phyloP scores from a whole-genome alignment of 2,329 filamentous ascomycete species.

The Capronia americana region DNA sequence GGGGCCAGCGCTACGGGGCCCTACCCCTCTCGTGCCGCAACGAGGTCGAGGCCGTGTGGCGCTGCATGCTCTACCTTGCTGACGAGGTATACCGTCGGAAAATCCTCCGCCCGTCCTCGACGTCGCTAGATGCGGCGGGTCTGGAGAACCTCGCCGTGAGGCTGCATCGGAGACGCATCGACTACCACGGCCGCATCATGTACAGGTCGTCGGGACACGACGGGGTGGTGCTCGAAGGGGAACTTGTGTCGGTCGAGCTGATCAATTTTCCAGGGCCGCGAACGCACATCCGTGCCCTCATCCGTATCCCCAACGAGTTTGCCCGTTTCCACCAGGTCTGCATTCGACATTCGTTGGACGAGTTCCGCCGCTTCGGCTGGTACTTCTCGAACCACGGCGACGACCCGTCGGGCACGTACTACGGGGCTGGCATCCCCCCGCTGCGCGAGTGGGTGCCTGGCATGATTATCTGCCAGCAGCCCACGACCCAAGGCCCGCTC shows the following conservation, averaged over 20 bases:
- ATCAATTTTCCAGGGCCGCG: too few species aligned
- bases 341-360: neutral
- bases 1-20: neutral
- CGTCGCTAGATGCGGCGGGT: neutral
- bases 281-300: neutral
- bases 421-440: neutral
- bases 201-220: neutral
- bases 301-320: neutral
- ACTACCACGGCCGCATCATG: neutral
- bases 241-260: neutral
- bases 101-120: neutral
- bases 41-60: neutral
- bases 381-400: neutral
- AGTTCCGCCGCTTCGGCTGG: neutral
- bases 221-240: neutral
- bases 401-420: neutral
- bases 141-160: neutral
- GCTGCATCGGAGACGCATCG: neutral
- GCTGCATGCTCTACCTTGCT: neutral
- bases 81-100: neutral
- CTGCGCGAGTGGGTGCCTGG: neutral
- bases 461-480: neutral
- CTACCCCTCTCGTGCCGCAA: neutral
- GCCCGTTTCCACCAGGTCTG: neutral
- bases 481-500: neutral